These are phyloP conservation scores for Cornus controversa DNA, from an alignment of 148 eudicot species.

Conservation along the genomic window DNA sequence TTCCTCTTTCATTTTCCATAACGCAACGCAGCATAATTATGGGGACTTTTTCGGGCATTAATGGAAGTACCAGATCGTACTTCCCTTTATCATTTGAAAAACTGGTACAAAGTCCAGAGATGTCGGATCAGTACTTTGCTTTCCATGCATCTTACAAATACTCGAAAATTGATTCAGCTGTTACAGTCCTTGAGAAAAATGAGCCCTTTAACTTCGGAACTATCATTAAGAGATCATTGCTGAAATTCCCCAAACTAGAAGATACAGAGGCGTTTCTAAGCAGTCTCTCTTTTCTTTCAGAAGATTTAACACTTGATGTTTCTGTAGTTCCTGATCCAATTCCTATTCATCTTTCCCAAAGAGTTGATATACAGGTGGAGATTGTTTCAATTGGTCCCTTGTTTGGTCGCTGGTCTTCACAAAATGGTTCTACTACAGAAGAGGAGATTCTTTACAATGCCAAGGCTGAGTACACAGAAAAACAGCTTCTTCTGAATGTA, in stretches of 20 bases:
- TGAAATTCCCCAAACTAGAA: slow-evolving; percentile 75
- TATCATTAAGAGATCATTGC: slow-evolving; percentile 55
- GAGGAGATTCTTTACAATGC: slow-evolving; percentile 35
- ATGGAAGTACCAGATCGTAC: slow-evolving; percentile 32
- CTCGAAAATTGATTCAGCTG: slow-evolving; percentile 58
- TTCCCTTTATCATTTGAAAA: slow-evolving; percentile 72
- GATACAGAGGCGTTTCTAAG: slow-evolving; percentile 35
- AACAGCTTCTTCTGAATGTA: slow-evolving; percentile 69
- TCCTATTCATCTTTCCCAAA: slow-evolving; percentile 29
- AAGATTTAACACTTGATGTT: slow-evolving; percentile 79
- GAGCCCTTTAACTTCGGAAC: slow-evolving; percentile 74
- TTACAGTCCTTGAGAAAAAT: slow-evolving; percentile 58
- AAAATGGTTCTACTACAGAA: slow-evolving; percentile 28
- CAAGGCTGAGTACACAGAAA: slow-evolving; percentile 50
- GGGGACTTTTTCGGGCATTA: slow-evolving; percentile 70
- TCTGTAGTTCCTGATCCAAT: slow-evolving; percentile 54
- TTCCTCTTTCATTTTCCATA: slow-evolving; percentile 73
- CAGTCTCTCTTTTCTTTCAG: slow-evolving; percentile 63
- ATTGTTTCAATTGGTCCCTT: slow-evolving; percentile 72
- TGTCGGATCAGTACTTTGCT: slow-evolving; percentile 41
- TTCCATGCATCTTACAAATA: slow-evolving; percentile 60
- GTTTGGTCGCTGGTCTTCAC: slow-evolving; percentile 48
- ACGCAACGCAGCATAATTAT: slow-evolving; percentile 63
- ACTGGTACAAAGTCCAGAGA: slow-evolving; percentile 34
- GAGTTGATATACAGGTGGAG: slow-evolving; percentile 53